phyloP scores from a whole-genome alignment of 2,329 filamentous ascomycete species.

The Neurospora sp. region DNA sequence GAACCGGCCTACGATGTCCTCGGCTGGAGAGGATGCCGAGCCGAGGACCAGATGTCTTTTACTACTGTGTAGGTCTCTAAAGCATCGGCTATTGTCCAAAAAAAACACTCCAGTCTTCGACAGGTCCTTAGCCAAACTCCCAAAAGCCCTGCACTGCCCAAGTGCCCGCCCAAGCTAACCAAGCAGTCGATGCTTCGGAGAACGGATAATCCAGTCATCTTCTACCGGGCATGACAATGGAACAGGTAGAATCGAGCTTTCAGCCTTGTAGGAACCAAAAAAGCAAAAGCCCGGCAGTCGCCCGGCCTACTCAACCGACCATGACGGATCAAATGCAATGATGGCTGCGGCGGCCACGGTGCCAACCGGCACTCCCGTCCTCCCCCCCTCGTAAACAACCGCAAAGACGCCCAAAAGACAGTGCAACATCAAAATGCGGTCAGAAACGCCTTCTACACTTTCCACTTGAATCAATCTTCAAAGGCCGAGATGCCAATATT shows the following conservation, averaged over 20 bases:
- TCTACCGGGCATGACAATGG: neutral
- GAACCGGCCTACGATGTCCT: neutral
- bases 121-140: neutral
- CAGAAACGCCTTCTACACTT: neutral
- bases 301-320: neutral
- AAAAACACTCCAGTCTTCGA: neutral
- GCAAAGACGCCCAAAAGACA: neutral
- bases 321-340: neutral
- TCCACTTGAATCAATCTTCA: neutral
- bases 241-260: neutral
- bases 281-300: neutral
- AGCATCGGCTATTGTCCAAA: neutral
- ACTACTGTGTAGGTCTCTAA: neutral
- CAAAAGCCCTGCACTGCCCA: neutral
- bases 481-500: neutral
- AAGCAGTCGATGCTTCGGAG: neutral
- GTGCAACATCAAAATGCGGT: neutral
- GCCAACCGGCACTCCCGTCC: neutral
- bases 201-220: neutral
- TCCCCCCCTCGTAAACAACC: neutral
- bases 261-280: neutral
- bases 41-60: neutral
- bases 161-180: neutral
- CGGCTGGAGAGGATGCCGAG: neutral
- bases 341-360: neutral